A percentile compares a stretch with the other conserved stretches of the same genome.
Conservation (phyloP, 1,284 basidiomycete species). For the Malassezia psittaci region DNA sequence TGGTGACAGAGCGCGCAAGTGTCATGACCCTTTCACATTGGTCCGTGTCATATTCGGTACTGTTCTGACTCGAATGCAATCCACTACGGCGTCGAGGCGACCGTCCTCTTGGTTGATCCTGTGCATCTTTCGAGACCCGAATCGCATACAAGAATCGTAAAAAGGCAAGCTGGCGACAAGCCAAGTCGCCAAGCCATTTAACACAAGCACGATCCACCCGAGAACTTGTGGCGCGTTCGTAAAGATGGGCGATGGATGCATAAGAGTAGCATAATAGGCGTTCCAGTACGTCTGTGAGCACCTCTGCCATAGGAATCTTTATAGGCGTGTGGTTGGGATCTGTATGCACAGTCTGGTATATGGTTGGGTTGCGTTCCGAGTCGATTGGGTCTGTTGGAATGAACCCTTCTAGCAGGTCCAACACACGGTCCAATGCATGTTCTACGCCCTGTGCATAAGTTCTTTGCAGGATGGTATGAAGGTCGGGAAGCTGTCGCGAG, state of each 20-base stretch:
- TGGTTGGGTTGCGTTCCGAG: too few species aligned
- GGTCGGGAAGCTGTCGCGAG: slow-evolving; percentile 12
- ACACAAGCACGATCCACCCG: slow-evolving; percentile 76
- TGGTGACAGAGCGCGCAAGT: background rate
- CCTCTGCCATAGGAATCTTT: background rate
- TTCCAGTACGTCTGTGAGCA: slow-evolving; percentile 2
- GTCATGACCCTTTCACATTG: too few species aligned
- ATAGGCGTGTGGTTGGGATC: background rate
- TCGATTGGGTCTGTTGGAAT: too few species aligned
- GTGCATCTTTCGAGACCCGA: background rate
- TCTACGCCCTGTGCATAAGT: background rate
- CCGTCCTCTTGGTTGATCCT: slow-evolving; percentile 1
- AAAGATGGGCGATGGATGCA: slow-evolving; percentile 76
- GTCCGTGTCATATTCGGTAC: too few species aligned
- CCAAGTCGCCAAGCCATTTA: slow-evolving; percentile 88
- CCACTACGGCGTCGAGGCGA: background rate
- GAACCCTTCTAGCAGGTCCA: too few species aligned
- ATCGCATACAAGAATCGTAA: slow-evolving; percentile 46
- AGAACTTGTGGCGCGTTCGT: slow-evolving; percentile 67
- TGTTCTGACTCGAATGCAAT: too few species aligned
- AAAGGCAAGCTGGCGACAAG: slow-evolving; percentile 88
- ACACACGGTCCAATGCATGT: background rate
- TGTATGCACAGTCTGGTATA: too few species aligned
- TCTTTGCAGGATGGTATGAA: slow-evolving; percentile 9
- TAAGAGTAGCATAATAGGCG: slow-evolving; percentile 91